These are phyloP conservation scores for Teratosphaeria nubilosa DNA, from an alignment of 2,329 filamentous ascomycete genomes.

Conservation along the genomic window DNA sequence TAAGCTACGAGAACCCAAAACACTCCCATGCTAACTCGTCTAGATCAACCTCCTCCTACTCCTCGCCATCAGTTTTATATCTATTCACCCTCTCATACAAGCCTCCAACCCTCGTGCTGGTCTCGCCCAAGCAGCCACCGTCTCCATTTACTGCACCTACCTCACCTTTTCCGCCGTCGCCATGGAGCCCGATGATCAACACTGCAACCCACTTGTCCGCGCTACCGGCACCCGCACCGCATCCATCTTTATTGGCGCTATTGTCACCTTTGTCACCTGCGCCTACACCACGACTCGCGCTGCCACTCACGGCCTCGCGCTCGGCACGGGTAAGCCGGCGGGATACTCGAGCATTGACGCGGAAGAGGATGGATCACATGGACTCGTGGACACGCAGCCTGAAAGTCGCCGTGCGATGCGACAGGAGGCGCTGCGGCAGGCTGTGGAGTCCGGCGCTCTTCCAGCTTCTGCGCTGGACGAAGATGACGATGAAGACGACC, in stretches of 20 bases:
- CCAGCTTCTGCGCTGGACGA: slow-evolving; percentile 77
- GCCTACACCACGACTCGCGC: slow-evolving; percentile 96
- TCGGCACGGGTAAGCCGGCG: slow-evolving; percentile 48
- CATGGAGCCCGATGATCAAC: slow-evolving; percentile 92
- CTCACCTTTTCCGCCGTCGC: slow-evolving; percentile 96
- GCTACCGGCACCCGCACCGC: slow-evolving; percentile 82
- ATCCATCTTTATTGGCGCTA: slow-evolving; percentile 81
- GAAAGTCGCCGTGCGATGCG: slow-evolving; percentile 78
- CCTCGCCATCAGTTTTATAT: slow-evolving; percentile 69
- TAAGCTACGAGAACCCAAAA: slow-evolving; percentile 22
- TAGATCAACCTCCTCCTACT: slow-evolving; percentile 76
- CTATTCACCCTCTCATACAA: slow-evolving; percentile 82
- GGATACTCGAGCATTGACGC: slow-evolving; percentile 50
- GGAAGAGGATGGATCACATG: slow-evolving; percentile 63
- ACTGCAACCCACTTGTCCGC: slow-evolving; percentile 84
- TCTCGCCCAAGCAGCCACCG: slow-evolving; percentile 94
- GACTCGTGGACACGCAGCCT: slow-evolving; percentile 78
- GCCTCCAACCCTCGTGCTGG: slow-evolving; percentile 88
- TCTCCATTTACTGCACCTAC: slow-evolving; percentile 96
- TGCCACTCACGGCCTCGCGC: slow-evolving; percentile 76
- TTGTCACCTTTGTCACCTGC: slow-evolving; percentile 93
- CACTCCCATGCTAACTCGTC: neutral
- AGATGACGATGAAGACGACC: slow-evolving; percentile 54
- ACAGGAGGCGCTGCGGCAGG: slow-evolving; percentile 77
- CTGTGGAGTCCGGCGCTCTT: slow-evolving; percentile 83